Evolutionary conservation across 345 rosid genomes (phyloP).

Genomic region (Atalantia buxifolia): DNA sequence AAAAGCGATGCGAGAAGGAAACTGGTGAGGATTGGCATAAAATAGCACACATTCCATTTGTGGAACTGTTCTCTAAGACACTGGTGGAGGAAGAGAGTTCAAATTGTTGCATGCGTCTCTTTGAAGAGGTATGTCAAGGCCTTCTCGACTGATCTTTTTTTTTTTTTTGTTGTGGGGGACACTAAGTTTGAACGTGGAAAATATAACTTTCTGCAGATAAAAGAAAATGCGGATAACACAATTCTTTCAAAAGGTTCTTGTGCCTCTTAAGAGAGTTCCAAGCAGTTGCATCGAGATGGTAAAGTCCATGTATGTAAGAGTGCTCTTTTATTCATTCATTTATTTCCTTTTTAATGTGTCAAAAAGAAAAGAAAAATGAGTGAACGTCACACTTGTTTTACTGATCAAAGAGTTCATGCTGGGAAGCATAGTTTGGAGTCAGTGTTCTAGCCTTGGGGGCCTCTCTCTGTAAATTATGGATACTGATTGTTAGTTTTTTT

Average conservation of each 20-base stretch:
- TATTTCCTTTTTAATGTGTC: no score
- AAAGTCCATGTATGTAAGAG: not conserved
- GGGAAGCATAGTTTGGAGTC: not conserved
- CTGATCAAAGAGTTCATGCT: not conserved
- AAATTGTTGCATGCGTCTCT: not conserved
- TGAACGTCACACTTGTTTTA: not conserved
- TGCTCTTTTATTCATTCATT: no score
- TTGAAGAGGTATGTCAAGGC: not conserved
- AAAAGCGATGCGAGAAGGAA: not conserved
- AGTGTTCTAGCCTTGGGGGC: not conserved
- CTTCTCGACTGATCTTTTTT: not conserved
- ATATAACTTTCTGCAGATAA: not conserved
- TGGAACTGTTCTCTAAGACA: accelerated
- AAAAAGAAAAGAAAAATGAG: no score
- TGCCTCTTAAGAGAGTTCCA: no score
- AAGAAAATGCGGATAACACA: not conserved
- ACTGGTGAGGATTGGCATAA: not conserved
- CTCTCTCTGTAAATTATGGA: not conserved
- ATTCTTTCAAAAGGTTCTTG: not conserved
- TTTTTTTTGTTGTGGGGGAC: not conserved
- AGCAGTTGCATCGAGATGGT: not conserved
- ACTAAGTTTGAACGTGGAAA: not conserved
- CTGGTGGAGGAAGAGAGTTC: not conserved
- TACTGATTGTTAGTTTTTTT: not conserved
- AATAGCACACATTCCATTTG: not conserved